Base-by-base conservation (phyloP, 1,139 yeast species). In the Candida sp. region DNA sequence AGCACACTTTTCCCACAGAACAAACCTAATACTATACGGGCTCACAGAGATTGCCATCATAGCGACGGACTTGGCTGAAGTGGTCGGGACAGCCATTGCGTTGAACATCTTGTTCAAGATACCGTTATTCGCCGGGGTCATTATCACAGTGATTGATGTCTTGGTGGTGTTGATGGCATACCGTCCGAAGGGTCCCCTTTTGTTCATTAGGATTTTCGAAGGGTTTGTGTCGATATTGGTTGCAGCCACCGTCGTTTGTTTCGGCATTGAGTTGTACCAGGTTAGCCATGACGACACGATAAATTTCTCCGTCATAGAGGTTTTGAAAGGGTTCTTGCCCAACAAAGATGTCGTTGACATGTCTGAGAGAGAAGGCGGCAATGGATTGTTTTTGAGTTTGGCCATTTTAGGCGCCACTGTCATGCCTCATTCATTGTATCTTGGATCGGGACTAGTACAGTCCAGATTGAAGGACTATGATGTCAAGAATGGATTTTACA, bases 391-490 rank as follows among this genome's bases (percentile, higher is more conserved):
- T 65, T 75, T 91, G 41, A 85, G 97, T 48, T 85, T 96, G 59
- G 98, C 98, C 25, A 89, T 94, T 49, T 75, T 94, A 49, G 99
- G 99, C 22, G 98, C 98, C 30, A 96, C 98, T 1, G 96, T 94
- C 30, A 94, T 94, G 99, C 99, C 99, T 3, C 99, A 94, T 67
- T 88, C 96, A 1, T 75, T 94, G 43, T 94, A 90, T 65, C 75
- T 94, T 51, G 99, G 99, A 1, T 89, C 96, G 0, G 97, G 98
- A 1, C 78, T 94, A 51, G 98, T 94, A 7, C 97, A 93, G 66
- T 88, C 98, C 2, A 81, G 99, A 54, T 75, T 94, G 54, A 80
- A 85, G 57, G 97, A 92, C 43, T 93, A 79, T 62, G 99, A 94
- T 67, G 68, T 82, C 12, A 81, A 84, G 61, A 76, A 84, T 58